A percentile compares a stretch with the other conserved stretches of the same genome.
These are phyloP conservation scores for Bocquillonia castaneifolia DNA, from an alignment of 441 rosid genomes.

Conservation along the genomic window DNA sequence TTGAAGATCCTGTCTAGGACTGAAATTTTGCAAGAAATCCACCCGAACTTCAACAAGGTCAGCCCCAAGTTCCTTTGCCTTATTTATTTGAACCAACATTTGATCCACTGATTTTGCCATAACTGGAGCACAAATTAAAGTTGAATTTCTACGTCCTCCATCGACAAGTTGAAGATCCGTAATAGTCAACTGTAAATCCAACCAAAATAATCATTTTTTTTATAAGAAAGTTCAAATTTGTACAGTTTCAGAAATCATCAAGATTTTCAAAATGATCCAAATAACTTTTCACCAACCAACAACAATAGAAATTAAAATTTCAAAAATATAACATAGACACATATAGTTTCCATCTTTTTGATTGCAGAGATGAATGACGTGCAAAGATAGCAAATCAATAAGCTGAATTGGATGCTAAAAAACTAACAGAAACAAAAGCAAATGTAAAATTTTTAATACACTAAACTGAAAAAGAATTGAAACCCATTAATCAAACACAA, in stretches of 20 bases:
- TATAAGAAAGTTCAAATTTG: not conserved
- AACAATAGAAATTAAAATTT: not conserved
- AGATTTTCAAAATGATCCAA: not conserved
- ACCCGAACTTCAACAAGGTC: constrained; percentile 76
- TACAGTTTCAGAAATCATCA: not conserved
- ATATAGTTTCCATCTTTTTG: not conserved
- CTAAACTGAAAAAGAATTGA: not conserved
- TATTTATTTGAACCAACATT: constrained; percentile 47
- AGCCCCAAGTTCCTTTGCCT: constrained; percentile 58
- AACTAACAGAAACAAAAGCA: not conserved
- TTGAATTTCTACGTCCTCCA: constrained; percentile 34
- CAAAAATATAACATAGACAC: not conserved
- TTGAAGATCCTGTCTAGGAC: constrained; percentile 43
- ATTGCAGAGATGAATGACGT: not conserved
- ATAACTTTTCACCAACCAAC: not conserved
- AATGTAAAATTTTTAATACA: not conserved
- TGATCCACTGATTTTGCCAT: constrained; percentile 48
- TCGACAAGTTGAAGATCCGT: constrained; percentile 32
- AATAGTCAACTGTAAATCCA: constrained; percentile 31
- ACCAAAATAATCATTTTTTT: not conserved
- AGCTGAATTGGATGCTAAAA: not conserved
- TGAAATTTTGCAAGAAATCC: constrained; percentile 50
- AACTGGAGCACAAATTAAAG: constrained; percentile 41
- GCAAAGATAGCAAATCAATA: not conserved
- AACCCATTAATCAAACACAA: not conserved